Base-by-base conservation (phyloP, 768 basidiomycete species). In the Agaricus blazei region DNA sequence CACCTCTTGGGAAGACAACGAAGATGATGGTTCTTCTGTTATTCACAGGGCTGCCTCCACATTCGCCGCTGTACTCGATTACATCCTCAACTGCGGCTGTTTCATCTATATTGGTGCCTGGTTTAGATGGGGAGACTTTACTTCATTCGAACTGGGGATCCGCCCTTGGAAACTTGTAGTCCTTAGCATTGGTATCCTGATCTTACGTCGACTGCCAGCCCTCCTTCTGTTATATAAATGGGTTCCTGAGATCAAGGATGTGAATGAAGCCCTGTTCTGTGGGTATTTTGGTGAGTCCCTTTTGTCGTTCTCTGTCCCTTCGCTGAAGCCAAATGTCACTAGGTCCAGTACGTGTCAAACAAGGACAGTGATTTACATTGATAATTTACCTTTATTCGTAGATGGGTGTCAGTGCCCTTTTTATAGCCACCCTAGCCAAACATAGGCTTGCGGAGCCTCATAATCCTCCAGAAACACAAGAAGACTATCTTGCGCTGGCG, bases 341-440 rank as follows among this genome's bases (percentile, higher is more conserved):
- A 83, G 83, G 83, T 43, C 83, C 84, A 51, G 83, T 83, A 59
- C 62, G 81, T 70, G 19, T 41, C 40, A 4, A 12, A 41, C n/a
- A 5, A 15, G 12, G 15, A 14, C 14, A 15, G n/a, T 28, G n/a
- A 48, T 37, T 34, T 49, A 11, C 34, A 34, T 11, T 34, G 14
- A 29, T 9, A 31, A 23, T n/a, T 14, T 9, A 15, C 34, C 34
- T 8, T 34, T 34, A 29, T 38, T 7, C 3, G 29, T 69, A 93
- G 77, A 94, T 97, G 90, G 95, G 95, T 49, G 93, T 97, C 26
- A 85, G 88, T 0, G 88, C 96, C 5, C 75, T 98, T 44, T 99
- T 98, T 67, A 87, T 98, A 53, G 84, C 88, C 9, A 85, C 83
- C 0, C 68, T 93, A 28, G 90, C 92, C 3, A 66, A 84, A 9